Evolutionary conservation across 441 rosid genomes (phyloP).

Genomic region (Populus trichocarpa): DNA sequence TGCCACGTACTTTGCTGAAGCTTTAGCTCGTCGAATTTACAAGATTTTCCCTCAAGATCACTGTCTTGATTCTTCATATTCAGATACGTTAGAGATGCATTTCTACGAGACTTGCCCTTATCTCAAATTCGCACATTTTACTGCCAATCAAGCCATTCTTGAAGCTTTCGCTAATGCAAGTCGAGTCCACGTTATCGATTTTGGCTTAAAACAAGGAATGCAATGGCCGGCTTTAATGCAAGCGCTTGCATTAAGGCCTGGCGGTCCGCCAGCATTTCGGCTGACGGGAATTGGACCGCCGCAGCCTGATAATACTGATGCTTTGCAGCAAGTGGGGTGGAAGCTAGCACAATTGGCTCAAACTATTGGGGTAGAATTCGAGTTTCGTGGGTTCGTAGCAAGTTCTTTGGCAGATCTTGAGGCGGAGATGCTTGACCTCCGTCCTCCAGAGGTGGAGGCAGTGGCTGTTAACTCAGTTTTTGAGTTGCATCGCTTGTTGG

Average conservation of each 20-base stretch:
- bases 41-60: constrained; percentile 41
- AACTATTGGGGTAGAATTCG: constrained; percentile 66
- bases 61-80: constrained; percentile 46
- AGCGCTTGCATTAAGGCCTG: constrained; percentile 69
- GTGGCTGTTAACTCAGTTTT: constrained; percentile 88
- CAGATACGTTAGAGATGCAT: constrained; percentile 81
- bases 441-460: constrained; percentile 54
- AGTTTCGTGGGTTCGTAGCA: constrained; percentile 78
- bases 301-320: constrained; percentile 52
- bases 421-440: constrained; percentile 68
- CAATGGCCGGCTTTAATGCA: constrained; percentile 93
- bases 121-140: constrained; percentile 90
- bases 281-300: constrained; percentile 85
- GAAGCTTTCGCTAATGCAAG: constrained; percentile 68
- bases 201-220: constrained; percentile 74
- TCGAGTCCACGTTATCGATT: constrained; percentile 78
- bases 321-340: constrained; percentile 79
- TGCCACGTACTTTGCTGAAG: constrained; percentile 87
- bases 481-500: constrained; percentile 73
- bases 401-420: constrained; percentile 81
- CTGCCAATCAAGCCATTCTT: constrained; percentile 87
- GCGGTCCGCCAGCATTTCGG: constrained; percentile 85
- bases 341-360: constrained; percentile 74
- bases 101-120: constrained; percentile 89
- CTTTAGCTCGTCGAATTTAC: constrained; percentile 76